Conservation (phyloP, 441 rosid species). For the Mallotus japonicus region DNA sequence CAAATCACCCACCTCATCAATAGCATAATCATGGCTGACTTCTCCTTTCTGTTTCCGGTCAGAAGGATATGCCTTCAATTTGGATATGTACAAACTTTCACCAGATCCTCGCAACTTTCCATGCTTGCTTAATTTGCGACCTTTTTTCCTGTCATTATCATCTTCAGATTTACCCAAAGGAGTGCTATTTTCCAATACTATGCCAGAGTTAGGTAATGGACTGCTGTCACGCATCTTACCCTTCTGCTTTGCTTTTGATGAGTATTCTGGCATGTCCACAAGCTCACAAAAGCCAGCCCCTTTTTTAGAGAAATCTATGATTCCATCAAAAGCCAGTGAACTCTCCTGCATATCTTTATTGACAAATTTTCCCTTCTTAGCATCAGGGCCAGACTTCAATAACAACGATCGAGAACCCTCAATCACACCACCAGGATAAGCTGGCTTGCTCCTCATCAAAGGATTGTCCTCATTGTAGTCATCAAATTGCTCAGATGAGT, state of each 20-base stretch:
- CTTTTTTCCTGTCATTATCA: conserved; percentile 42
- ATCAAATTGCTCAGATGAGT: conserved; percentile 65
- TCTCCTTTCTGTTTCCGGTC: conserved; percentile 56
- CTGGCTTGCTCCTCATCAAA: conserved; percentile 47
- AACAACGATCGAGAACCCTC: conserved; percentile 49
- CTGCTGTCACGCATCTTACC: conserved; percentile 57
- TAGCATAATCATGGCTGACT: conserved; percentile 30
- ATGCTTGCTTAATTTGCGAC: conserved; percentile 42
- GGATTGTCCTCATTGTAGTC: conserved; percentile 52
- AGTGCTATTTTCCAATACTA: conserved; percentile 40
- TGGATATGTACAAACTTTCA: conserved; percentile 43
- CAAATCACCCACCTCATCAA: conserved; percentile 55
- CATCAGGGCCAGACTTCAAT: conserved; percentile 46
- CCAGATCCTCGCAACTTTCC: conserved; percentile 48
- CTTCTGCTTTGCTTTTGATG: conserved; percentile 67
- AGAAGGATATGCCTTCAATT: conserved; percentile 47
- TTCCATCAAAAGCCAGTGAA: conserved; percentile 46
- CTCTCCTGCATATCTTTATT: conserved; percentile 47
- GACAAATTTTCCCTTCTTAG: conserved; percentile 42
- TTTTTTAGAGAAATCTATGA: conserved; percentile 35
- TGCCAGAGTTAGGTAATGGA: conserved; percentile 45
- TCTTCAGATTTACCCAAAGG: conserved; percentile 39
- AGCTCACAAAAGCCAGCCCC: conserved; percentile 39
- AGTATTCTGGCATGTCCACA: conserved; percentile 39
- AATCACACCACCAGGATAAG: conserved; percentile 40